Base-by-base conservation (phyloP, 495 filamentous ascomycete species). In the Penicilliopsis zonata region DNA sequence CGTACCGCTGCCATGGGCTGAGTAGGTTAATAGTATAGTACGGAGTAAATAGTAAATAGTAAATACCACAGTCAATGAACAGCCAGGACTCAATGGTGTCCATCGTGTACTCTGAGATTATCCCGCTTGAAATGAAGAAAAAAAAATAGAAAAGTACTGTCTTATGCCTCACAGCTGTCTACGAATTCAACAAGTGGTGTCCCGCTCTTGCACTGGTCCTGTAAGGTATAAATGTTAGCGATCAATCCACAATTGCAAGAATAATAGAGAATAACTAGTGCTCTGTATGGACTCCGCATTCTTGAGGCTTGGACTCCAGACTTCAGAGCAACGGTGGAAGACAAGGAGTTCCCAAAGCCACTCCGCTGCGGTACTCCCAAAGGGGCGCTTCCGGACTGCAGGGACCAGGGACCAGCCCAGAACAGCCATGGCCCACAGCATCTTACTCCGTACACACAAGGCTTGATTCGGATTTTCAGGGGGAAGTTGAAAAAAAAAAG, bases 121-220 rank as follows among this genome's bases (percentile, higher is more conserved):
- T n/a, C n/a, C n/a, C n/a, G n/a, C n/a, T n/a, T n/a, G n/a, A n/a
- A n/a, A n/a, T n/a, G n/a, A n/a, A n/a, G n/a, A n/a, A n/a, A n/a
- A n/a, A n/a, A n/a, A n/a, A n/a, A n/a, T n/a, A n/a, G n/a, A n/a
- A n/a, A n/a, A n/a, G n/a, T n/a, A n/a, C n/a, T n/a, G n/a, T n/a
- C n/a, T n/a, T n/a, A 30, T 6, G 16, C 14, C 10, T 45, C 46
- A 23, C 31, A 29, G 35, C 34, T 31, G 28, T 53, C 49, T 22
- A 48, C 58, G 33, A 73, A 70, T 44, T 73, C 68, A 5, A 73
- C 69, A 14, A 73, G 50, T 3, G 68, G 67, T 22, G 67, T 70
- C n/a, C 69, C 69, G 31, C 67, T 70, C 42, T 70, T 73, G 42
- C 69, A 73, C 49, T 72, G 55, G 38, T 73, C 69, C 69, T 73